Evolutionary conservation across 257 asterid species (phyloP), one percentile per base, ranked within the genome.

Genomic region (Coffea canephora): DNA sequence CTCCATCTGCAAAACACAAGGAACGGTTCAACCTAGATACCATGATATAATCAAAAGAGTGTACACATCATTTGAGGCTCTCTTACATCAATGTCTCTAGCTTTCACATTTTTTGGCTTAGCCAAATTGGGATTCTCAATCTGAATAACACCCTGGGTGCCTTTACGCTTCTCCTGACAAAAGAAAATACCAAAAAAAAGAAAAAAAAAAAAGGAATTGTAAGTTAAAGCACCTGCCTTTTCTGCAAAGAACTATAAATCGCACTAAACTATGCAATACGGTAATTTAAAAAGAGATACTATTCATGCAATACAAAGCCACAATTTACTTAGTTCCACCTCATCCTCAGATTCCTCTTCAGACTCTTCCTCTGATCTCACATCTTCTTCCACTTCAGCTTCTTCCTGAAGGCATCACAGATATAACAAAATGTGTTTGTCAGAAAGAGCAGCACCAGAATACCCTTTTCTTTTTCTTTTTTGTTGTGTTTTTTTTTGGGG

Each of bases 91-190:
- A 83, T 88, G 82, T 94, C 94, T 82, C 87, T 94, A 70, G 97
- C 96, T 89, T 94, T 92, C 92, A 94, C 10, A 70, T 86, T 92
- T 90, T 94, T 94, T 68, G 96, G 89, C 91, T 87, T 92, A 36
- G 57, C 90, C 89, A 88, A 69, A 88, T 94, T 94, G 41, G 98
- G 98, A 86, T 94, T 94, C 34, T 92, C 95, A 78, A 92, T 87
- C 86, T 90, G 88, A 88, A 94, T 92, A 65, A 90, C 82, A 72
- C 96, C 97, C 85, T 94, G 86, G 23, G 97, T 81, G 49, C 97
- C 98, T 84, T 94, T 94, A 43, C 50, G 83, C 89, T 92, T 91
- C 96, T 94, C 89, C 78, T n/a, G n/a, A 49, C 76, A 84, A 78
- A 77, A 84, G 23, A 77, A 54, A 77, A 64, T 39, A 3, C 43